Evolutionary conservation across 2,329 filamentous ascomycete species (phyloP).

Genomic region (Fusarium gaditjirri): DNA sequence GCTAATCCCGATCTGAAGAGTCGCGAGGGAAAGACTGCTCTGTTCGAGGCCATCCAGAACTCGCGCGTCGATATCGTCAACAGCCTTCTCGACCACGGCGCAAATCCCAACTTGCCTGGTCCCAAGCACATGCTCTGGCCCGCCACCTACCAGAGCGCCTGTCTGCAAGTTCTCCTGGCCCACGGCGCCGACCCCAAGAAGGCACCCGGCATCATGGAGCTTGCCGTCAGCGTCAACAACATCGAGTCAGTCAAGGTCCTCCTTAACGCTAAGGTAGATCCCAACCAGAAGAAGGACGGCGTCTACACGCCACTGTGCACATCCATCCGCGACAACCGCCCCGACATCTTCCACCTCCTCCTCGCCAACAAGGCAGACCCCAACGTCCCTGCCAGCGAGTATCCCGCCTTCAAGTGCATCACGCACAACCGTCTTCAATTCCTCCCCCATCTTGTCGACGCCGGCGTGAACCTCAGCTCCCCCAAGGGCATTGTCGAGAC

Average conservation of each 20-base stretch:
- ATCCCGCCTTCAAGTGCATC: slow-evolving; percentile 74
- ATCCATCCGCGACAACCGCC: slow-evolving; percentile 72
- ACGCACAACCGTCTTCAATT: slow-evolving; percentile 72
- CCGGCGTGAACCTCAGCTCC: slow-evolving; percentile 67
- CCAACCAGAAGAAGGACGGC: slow-evolving; percentile 71
- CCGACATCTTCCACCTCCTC: slow-evolving; percentile 70
- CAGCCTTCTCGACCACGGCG: slow-evolving; percentile 63
- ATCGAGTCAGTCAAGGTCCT: slow-evolving; percentile 69
- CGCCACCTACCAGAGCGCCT: slow-evolving; percentile 66
- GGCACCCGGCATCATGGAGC: slow-evolving; percentile 71
- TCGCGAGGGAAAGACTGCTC: slow-evolving; percentile 68
- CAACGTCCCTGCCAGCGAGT: slow-evolving; percentile 71
- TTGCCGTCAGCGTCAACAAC: slow-evolving; percentile 71
- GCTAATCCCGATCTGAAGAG: slow-evolving; percentile 69
- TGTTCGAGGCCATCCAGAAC: slow-evolving; percentile 70
- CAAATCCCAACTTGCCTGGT: slow-evolving; percentile 74
- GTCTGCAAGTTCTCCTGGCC: slow-evolving; percentile 66
- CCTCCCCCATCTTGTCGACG: slow-evolving; percentile 67
- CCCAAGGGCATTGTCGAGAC: slow-evolving; percentile 75
- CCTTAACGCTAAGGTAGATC: slow-evolving; percentile 67
- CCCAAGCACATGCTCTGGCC: slow-evolving; percentile 77
- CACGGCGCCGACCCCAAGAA: slow-evolving; percentile 70
- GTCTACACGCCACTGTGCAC: slow-evolving; percentile 76
- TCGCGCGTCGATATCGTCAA: slow-evolving; percentile 67
- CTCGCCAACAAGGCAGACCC: slow-evolving; percentile 68